phyloP scores from a whole-genome alignment of 2,329 filamentous ascomycete genomes.

The Sporothrix variecibatus region DNA sequence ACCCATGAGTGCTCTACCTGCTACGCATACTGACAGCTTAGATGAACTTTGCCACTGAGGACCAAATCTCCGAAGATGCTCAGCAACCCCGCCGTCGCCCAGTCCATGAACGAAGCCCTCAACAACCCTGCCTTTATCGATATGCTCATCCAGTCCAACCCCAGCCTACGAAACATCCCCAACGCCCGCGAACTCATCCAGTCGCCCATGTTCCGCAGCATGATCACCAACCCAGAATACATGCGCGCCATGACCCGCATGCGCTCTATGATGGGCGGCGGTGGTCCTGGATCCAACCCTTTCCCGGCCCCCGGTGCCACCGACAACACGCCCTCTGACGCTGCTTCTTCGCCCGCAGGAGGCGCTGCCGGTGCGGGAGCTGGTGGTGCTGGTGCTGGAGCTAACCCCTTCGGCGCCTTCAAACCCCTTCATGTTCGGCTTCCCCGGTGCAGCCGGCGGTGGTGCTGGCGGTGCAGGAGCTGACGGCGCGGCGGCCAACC shows the following conservation, averaged over 20 bases:
- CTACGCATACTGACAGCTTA: conserved; percentile 43
- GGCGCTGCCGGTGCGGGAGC: conserved; percentile 27
- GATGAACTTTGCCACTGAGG: conserved; percentile 89
- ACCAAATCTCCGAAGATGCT: conserved; percentile 83
- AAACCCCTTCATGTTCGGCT: conserved; percentile 26
- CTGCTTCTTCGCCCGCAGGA: conserved; percentile 37
- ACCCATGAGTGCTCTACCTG: background rate
- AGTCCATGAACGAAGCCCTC: conserved; percentile 90
- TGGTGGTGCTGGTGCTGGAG: conserved; percentile 20
- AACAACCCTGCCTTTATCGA: conserved; percentile 94
- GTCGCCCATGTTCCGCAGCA: conserved; percentile 82
- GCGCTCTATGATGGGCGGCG: conserved; percentile 68
- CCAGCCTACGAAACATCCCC: conserved; percentile 73
- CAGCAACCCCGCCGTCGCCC: conserved; percentile 81
- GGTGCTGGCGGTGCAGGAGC: conserved; percentile 20
- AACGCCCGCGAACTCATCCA: conserved; percentile 82
- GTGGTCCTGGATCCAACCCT: conserved; percentile 44
- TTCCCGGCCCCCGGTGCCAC: conserved; percentile 93
- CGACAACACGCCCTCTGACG: conserved; percentile 71
- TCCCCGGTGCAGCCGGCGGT: conserved; percentile 2
- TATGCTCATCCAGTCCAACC: conserved; percentile 91
- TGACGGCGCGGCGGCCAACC: conserved; percentile 37
- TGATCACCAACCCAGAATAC: conserved; percentile 89
- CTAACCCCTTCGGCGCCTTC: conserved; percentile 31
- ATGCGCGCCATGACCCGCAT: conserved; percentile 81